Conservation (phyloP, 2,329 filamentous ascomycete species). For the Colletotrichum agaves region DNA sequence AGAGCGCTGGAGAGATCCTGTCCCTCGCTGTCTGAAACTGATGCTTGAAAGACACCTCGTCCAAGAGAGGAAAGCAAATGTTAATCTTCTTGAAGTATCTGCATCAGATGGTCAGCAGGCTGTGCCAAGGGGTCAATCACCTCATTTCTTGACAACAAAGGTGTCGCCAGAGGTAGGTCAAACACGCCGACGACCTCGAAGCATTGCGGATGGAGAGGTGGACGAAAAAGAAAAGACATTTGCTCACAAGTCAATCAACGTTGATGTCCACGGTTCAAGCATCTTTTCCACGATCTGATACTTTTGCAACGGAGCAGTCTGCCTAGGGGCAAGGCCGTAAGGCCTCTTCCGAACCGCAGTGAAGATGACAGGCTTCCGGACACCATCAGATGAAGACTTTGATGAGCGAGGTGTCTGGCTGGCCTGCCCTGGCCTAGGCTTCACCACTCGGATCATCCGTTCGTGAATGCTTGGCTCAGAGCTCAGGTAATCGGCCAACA, state of each 20-base stretch:
- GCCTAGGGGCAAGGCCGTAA: constrained; percentile 51
- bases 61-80: constrained; percentile 69
- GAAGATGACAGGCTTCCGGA: constrained; percentile 54
- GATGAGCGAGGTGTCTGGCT: constrained; percentile 18
- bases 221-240: not conserved
- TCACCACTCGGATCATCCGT: constrained; percentile 42
- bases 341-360: constrained; percentile 59
- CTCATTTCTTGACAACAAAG: no score
- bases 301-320: constrained; percentile 55
- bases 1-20: constrained; percentile 64
- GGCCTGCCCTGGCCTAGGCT: constrained; percentile 24
- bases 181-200: no score
- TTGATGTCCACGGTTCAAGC: constrained; percentile 62
- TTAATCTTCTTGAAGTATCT: constrained; percentile 68
- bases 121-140: no score
- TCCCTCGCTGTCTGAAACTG: constrained; percentile 58
- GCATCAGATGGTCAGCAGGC: not conserved
- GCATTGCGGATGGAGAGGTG: no score
- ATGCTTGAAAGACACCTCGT: constrained; percentile 63
- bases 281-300: constrained; percentile 69
- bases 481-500: constrained; percentile 68
- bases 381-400: constrained; percentile 8
- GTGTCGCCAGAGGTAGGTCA: no score
- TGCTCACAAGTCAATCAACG: constrained; percentile 60
- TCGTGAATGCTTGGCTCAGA: constrained; percentile 41